Evolutionary conservation across 352 stramenopile genomes (phyloP), one percentile per base, ranked within the genome.

Genomic region (Phytopythium boreale): DNA sequence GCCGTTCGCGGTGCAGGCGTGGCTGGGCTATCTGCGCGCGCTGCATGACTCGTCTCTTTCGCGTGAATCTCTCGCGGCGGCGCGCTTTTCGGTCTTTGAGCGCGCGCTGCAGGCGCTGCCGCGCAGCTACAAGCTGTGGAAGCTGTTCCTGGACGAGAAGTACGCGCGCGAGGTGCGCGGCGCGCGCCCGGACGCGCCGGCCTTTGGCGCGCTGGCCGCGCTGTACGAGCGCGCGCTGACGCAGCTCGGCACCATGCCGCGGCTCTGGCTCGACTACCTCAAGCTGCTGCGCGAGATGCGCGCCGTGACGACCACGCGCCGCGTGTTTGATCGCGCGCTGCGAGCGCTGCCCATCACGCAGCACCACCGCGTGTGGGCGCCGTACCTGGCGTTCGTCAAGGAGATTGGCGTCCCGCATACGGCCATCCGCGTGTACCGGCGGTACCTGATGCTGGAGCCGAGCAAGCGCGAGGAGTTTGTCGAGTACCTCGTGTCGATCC

Each of bases 331-430:
- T 80, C 87, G 96, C 61, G 95, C 96, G 31, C 84, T 99, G 9
- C 82, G 96, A 20, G 87, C 95, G 26, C 80, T 99, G 39, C 97
- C 98, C 4, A 95, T 99, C 61, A 99, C 96, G 41, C 98, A 99
- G 77, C 97, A 99, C 80, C 81, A 97, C 49, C 89, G 94, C 52
- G 84, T 99, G 20, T 99, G 98, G 98, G 77, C 76, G 46, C 74
- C 88, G 36, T 98, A 98, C 61, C 60, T 98, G 37, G 68, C 77
- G 37, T 99, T 97, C 68, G 86, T 96, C 49, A 85, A 95, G 66
- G 74, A 79, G 15, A 74, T 87, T 15, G 81, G 79, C 46, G 82
- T 97, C 17, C 80, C 77, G 12, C 75, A 79, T 61, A 96, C 90
- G 4, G 90, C 89, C 5, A 79, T 97, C 27, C 71, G 77, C 52